Evolutionary conservation across 2,329 filamentous ascomycete genomes (phyloP).

Genomic region (Colletotrichum endophyticum): DNA sequence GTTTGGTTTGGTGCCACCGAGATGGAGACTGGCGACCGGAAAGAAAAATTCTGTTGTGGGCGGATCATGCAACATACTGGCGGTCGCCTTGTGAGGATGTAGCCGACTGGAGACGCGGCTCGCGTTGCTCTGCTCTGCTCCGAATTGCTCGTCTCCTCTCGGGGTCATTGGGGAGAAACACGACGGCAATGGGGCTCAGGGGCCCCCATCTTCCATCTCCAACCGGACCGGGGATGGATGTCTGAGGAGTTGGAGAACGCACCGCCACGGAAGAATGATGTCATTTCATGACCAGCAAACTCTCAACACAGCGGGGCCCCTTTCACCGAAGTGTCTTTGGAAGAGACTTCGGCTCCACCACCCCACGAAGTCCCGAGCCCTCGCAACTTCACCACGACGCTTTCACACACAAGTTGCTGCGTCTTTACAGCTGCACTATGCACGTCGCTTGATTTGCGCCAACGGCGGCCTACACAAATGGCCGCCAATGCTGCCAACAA

Average conservation of each 20-base stretch:
- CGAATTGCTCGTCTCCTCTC: not conserved
- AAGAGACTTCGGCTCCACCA: slow-evolving; percentile 3
- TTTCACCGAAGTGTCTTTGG: slow-evolving; percentile 2
- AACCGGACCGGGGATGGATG: slow-evolving; percentile 7
- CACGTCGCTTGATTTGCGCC: not conserved
- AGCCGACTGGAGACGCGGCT: not conserved
- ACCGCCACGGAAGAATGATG: slow-evolving; percentile 18
- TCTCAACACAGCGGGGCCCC: not conserved
- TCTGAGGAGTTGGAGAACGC: not conserved
- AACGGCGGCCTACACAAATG: not conserved
- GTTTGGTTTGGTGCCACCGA: not conserved
- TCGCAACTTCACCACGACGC: not conserved
- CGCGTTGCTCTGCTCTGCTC: not conserved
- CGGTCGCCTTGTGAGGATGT: not conserved
- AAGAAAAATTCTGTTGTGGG: not conserved
- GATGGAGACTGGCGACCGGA: not conserved
- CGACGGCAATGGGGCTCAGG: not conserved
- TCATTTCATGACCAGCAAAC: slow-evolving; percentile 4
- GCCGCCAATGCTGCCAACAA: not conserved
- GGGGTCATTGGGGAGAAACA: not conserved
- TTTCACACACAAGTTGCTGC: not conserved
- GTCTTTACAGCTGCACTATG: not conserved
- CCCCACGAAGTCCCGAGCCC: not conserved
- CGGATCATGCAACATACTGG: not conserved
- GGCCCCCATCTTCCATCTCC: not conserved